Conservation (phyloP, 78 protist genomes). For the Dictyostelium discoideum region DNA sequence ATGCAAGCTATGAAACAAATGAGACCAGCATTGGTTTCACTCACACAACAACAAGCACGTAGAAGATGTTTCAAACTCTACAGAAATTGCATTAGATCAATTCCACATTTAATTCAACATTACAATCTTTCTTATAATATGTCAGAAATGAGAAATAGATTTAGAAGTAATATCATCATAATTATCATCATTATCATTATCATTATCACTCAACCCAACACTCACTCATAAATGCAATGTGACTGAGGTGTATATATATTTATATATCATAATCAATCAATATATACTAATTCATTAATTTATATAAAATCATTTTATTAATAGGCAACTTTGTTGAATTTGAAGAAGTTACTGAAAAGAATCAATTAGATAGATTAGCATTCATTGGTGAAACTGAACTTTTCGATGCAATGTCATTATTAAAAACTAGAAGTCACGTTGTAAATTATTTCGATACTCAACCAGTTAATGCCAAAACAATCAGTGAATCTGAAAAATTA, state of each 20-base stretch:
- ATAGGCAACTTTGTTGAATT: slow-evolving; percentile 44
- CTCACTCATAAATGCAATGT: too few relatives aligned
- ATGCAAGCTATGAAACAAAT: slow-evolving; percentile 52
- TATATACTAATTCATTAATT: background rate
- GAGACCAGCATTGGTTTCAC: slow-evolving; percentile 73
- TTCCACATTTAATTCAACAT: slow-evolving; percentile 60
- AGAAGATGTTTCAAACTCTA: slow-evolving; percentile 60
- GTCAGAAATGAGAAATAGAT: slow-evolving; percentile 48
- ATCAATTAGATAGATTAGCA: slow-evolving; percentile 56
- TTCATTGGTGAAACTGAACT: slow-evolving; percentile 79
- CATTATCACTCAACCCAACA: background rate
- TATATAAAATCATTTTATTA: too few relatives aligned
- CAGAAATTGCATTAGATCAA: slow-evolving; percentile 66
- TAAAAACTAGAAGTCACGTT: slow-evolving; percentile 74
- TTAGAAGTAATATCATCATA: slow-evolving; percentile 29
- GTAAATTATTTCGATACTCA: slow-evolving; percentile 66
- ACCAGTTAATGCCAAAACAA: background rate
- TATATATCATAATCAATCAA: too few relatives aligned
- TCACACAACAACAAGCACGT: slow-evolving; percentile 23
- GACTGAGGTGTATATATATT: too few relatives aligned
- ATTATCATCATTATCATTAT: background rate
- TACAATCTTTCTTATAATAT: slow-evolving; percentile 63
- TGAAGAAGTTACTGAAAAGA: slow-evolving; percentile 15
- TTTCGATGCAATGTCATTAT: slow-evolving; percentile 65
- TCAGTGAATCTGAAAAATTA: slow-evolving; percentile 26